Percentiles rank a stretch among this genome's conserved stretches.
phyloP scores from a whole-genome alignment of 805 yeast species.

The Saccharomycopsis vini region DNA sequence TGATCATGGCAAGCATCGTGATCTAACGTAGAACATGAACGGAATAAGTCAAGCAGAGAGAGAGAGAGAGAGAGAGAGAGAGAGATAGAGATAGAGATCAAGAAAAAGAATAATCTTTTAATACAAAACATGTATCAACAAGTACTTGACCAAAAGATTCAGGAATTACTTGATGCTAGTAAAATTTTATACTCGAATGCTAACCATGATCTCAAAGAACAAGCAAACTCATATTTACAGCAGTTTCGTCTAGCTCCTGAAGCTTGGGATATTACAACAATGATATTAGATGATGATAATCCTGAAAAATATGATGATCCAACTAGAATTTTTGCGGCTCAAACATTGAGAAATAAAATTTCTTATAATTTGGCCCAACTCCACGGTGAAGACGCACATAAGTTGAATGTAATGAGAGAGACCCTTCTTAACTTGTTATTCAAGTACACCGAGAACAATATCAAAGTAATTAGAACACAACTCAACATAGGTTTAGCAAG shows the following conservation, averaged over 20 bases:
- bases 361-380: slow-evolving; percentile 80
- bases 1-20: no score
- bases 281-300: slow-evolving; percentile 34
- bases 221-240: slow-evolving; percentile 53
- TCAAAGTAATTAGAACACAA: slow-evolving; percentile 68
- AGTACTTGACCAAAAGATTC: slow-evolving; percentile 17
- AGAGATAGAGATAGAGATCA: background rate
- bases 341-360: slow-evolving; percentile 76
- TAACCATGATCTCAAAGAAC: slow-evolving; percentile 30
- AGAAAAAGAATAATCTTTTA: background rate
- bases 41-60: background rate
- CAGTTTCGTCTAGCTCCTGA: slow-evolving; percentile 71
- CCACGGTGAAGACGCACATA: slow-evolving; percentile 48
- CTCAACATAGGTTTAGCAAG: slow-evolving; percentile 75
- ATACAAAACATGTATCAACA: background rate
- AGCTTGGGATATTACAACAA: slow-evolving; percentile 71
- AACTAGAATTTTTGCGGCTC: slow-evolving; percentile 77
- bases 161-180: slow-evolving; percentile 34
- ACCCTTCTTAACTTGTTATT: slow-evolving; percentile 52
- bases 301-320: slow-evolving; percentile 34
- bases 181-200: slow-evolving; percentile 39
- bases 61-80: no score
- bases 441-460: slow-evolving; percentile 35
- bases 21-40: background rate
- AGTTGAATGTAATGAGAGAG: slow-evolving; percentile 53